phyloP scores from a whole-genome alignment of 2,329 filamentous ascomycete species.

The Xylariaceae sp. region DNA sequence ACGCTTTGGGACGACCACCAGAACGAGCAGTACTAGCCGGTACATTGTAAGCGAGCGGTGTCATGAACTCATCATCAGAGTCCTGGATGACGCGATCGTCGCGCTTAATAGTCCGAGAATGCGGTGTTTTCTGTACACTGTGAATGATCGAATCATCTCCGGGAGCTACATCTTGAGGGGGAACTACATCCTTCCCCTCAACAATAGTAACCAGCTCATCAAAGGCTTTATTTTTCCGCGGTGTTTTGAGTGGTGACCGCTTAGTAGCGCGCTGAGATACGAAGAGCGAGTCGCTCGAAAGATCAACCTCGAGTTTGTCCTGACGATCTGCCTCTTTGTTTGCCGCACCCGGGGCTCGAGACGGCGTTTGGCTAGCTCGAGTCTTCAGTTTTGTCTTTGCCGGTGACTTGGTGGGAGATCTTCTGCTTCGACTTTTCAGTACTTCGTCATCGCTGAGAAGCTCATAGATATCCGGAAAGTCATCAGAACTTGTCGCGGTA shows the following conservation, averaged over 20 bases:
- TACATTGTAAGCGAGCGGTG: slow-evolving; percentile 43
- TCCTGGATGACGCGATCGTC: slow-evolving; percentile 53
- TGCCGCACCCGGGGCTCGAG: slow-evolving; percentile 10
- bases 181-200: slow-evolving; percentile 3
- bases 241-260: slow-evolving; percentile 31
- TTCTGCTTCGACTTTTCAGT: slow-evolving; percentile 35
- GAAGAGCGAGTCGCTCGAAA: slow-evolving; percentile 11
- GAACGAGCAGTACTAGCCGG: slow-evolving; percentile 34
- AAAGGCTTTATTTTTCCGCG: slow-evolving; percentile 19
- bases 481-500: slow-evolving; percentile 39
- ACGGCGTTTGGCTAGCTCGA: slow-evolving; percentile 20
- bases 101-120: slow-evolving; percentile 24
- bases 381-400: slow-evolving; percentile 34
- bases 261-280: slow-evolving; percentile 18
- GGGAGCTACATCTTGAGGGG: slow-evolving; percentile 17
- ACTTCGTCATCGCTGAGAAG: slow-evolving; percentile 38
- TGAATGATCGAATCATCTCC: slow-evolving; percentile 22
- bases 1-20: slow-evolving; percentile 20
- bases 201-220: slow-evolving; percentile 9
- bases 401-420: slow-evolving; percentile 43
- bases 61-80: slow-evolving; percentile 59
- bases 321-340: slow-evolving; percentile 9
- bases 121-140: slow-evolving; percentile 25
- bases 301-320: slow-evolving; percentile 9
- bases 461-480: slow-evolving; percentile 59